Evolutionary conservation across 2,329 filamentous ascomycete genomes (phyloP).

Genomic region (Dothidotthia symphoricarpi): DNA sequence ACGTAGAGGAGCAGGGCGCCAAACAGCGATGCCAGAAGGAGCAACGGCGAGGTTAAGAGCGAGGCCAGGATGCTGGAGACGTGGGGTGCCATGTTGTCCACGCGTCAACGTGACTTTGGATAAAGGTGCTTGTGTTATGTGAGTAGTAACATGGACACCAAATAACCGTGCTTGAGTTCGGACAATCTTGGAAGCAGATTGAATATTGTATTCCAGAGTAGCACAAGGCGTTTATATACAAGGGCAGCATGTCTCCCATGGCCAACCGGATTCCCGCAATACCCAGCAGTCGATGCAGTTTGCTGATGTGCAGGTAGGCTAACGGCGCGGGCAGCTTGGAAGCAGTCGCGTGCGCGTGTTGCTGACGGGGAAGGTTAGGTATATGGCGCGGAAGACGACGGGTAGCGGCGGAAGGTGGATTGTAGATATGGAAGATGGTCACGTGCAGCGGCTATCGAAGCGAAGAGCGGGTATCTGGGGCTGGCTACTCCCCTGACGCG

Average conservation of each 20-base stretch:
- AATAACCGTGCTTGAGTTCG: background rate
- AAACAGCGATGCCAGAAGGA: slow-evolving; percentile 26
- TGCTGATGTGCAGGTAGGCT: background rate
- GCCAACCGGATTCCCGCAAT: slow-evolving; percentile 33
- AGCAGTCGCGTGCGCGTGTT: background rate
- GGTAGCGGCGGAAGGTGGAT: background rate
- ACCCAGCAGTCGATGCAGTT: slow-evolving; percentile 10
- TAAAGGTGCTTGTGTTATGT: slow-evolving; percentile 1
- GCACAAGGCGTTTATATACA: too few species aligned
- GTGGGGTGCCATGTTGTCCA: slow-evolving; percentile 20
- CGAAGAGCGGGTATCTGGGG: background rate
- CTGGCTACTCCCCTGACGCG: too few species aligned
- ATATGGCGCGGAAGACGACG: slow-evolving; percentile 5
- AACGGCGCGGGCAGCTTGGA: background rate
- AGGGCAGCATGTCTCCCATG: slow-evolving; percentile 11
- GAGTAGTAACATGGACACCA: slow-evolving; percentile 7
- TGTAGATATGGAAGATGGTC: background rate
- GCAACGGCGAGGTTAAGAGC: slow-evolving; percentile 27
- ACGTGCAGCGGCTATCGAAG: background rate
- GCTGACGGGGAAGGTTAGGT: slow-evolving; percentile 1
- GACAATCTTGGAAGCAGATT: too few species aligned
- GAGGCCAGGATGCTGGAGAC: slow-evolving; percentile 10
- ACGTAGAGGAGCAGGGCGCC: slow-evolving; percentile 30
- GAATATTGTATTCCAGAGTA: too few species aligned
- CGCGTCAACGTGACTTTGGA: background rate